Evolutionary conservation across 1,284 basidiomycete species (phyloP).

Genomic region (Malassezia slooffiae): DNA sequence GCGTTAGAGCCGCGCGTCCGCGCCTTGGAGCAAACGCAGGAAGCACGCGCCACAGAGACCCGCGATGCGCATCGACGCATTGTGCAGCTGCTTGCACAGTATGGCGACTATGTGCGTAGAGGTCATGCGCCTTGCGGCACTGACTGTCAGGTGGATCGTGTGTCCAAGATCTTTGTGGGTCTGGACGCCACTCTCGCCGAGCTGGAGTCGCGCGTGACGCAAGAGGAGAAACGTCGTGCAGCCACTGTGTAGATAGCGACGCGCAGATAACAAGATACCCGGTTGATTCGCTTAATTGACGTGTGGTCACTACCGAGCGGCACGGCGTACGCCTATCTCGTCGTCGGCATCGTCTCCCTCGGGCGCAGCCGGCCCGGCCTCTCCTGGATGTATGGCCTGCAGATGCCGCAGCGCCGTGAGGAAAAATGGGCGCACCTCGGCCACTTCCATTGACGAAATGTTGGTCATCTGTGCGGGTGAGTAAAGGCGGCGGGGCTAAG

Average conservation of each 20-base stretch:
- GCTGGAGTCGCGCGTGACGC: constrained; percentile 7
- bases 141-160: constrained; percentile 7
- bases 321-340: constrained; percentile 1
- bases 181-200: constrained; percentile 1
- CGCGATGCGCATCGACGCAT: not conserved
- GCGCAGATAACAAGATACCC: too few species aligned
- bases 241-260: too few species aligned
- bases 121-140: not conserved
- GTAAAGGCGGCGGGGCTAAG: constrained; percentile 8
- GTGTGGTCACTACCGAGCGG: too few species aligned
- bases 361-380: not conserved
- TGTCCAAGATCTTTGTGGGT: constrained; percentile 9
- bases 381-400: constrained; percentile 8
- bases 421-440: constrained; percentile 40
- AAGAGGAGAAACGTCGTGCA: too few species aligned
- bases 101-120: constrained; percentile 4
- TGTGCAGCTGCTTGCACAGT: not conserved
- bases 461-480: constrained; percentile 58
- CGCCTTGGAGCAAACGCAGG: not conserved
- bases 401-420: constrained; percentile 32
- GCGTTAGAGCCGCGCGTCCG: not conserved
- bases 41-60: not conserved
- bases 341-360: not conserved
- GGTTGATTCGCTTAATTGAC: too few species aligned
- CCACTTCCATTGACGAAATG: constrained; percentile 39